Base-by-base conservation (phyloP, 2,329 filamentous ascomycete species). In the Didymella keratinophila region DNA sequence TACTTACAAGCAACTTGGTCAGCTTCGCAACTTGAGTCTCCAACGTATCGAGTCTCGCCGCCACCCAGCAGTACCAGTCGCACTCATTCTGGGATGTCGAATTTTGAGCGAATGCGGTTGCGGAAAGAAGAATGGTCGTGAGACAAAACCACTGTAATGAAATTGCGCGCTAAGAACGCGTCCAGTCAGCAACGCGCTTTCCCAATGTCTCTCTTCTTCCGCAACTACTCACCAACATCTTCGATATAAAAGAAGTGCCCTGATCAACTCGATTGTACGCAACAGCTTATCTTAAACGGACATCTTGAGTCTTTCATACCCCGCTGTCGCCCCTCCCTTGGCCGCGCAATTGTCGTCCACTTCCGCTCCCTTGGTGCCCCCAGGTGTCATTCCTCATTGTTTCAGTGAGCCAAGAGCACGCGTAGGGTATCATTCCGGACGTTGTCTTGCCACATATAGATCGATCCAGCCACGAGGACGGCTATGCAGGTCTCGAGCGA, bases 341-440 rank as follows among this genome's bases (percentile, higher is more conserved):
- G 58, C 50, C 41, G 32, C 51, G 58, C 27, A 51, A 51, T 42
- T 28, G 30, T 36, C 52, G 30, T 25, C 27, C 30, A 14, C 34
- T 30, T 37, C 23, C 42, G 21, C 61, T 58, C 53, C 61, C 61
- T 63, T 63, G 61, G 54, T 45, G 44, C 46, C 54, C 50, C 34
- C 47, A 41, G 45, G 51, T 63, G 57, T 61, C 61, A 61, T 61
- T 63, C 58, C 58, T 54, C 58, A 21, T 55, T 50, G 51, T 43
- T 47, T 58, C 48, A 49, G 52, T 50, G 49, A 28, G 32, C 48
- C 36, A 48, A 21, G 50, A 27, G 44, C 54, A 61, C 52, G 52
- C 50, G 48, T 58, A 34, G 48, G 48, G 36, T 49, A 46, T 63
- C 58, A 63, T 61, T 63, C 58, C 58, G 56, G 52, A 48, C 37